These are phyloP conservation scores for Ganoderma meredithae DNA, from an alignment of 1,284 basidiomycete species.

Conservation along the genomic window DNA sequence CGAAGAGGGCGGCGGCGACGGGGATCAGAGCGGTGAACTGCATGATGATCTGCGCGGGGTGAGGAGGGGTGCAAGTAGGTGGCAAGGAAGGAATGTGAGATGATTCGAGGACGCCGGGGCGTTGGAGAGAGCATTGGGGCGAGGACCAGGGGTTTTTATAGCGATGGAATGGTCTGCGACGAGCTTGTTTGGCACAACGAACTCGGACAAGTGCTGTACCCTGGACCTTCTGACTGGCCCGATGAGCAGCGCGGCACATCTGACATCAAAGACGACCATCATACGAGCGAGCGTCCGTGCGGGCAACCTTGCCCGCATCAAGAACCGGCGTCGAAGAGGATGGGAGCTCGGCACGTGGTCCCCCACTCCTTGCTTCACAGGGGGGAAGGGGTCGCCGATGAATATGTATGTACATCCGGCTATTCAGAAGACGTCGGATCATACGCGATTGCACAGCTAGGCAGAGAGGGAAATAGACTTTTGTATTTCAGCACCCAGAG, in stretches of 20 bases:
- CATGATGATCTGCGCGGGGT: slow-evolving; percentile 12
- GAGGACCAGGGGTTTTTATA: neutral
- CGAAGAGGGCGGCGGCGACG: slow-evolving; percentile 28
- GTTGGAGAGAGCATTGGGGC: neutral
- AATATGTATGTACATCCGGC: neutral
- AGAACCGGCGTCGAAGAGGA: neutral
- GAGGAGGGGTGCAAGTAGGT: neutral
- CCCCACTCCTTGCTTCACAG: neutral
- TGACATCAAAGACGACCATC: neutral
- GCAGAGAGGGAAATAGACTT: neutral
- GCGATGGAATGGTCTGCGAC: neutral
- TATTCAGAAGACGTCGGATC: neutral
- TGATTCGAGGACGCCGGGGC: neutral
- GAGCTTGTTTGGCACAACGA: slow-evolving; percentile 1
- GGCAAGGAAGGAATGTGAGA: neutral
- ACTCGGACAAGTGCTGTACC: neutral
- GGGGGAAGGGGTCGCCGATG: neutral
- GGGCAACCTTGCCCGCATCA: neutral
- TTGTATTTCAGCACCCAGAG: neutral
- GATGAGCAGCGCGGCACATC: neutral
- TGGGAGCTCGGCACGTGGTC: neutral
- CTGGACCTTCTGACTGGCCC: neutral
- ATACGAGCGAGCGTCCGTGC: neutral
- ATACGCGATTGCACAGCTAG: neutral
- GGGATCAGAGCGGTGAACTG: slow-evolving; percentile 17